Evolutionary conservation across 2,329 filamentous ascomycete genomes (phyloP).

Genomic region (Helicocarpus griseus): DNA sequence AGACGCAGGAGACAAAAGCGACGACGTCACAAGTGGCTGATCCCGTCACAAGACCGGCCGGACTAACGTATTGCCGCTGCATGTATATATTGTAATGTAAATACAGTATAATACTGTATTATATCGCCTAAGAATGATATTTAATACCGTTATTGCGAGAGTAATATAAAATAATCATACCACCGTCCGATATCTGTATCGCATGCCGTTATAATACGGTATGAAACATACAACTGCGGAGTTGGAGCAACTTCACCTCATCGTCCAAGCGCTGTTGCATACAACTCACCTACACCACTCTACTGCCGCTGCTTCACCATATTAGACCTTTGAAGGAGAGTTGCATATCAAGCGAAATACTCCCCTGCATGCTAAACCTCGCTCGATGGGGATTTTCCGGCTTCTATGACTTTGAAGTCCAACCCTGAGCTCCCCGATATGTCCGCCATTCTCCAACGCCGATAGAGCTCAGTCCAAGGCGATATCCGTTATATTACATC

Average conservation of each 20-base stretch:
- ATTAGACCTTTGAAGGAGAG: background rate
- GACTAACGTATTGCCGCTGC: background rate
- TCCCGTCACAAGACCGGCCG: background rate
- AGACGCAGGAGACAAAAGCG: background rate
- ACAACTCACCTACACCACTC: background rate
- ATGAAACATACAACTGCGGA: background rate
- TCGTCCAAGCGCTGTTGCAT: background rate
- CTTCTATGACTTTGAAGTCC: background rate
- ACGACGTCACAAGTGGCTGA: constrained; percentile 7
- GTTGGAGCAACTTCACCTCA: background rate
- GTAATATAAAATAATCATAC: background rate
- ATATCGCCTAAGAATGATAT: too few relatives aligned
- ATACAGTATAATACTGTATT: background rate
- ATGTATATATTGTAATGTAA: too few relatives aligned
- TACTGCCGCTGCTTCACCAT: background rate
- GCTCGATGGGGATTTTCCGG: background rate
- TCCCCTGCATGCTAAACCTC: background rate
- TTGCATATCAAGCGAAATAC: background rate
- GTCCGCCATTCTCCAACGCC: background rate
- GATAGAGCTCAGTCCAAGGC: constrained; percentile 11
- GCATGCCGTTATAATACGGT: background rate
- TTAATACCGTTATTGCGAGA: too few relatives aligned
- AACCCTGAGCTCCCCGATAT: background rate
- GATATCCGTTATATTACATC: constrained; percentile 18
- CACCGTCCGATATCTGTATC: background rate